Percentiles rank a stretch among this genome's conserved stretches.
phyloP scores from a whole-genome alignment of 352 stramenopile species.

The Peronospora tabacina region DNA sequence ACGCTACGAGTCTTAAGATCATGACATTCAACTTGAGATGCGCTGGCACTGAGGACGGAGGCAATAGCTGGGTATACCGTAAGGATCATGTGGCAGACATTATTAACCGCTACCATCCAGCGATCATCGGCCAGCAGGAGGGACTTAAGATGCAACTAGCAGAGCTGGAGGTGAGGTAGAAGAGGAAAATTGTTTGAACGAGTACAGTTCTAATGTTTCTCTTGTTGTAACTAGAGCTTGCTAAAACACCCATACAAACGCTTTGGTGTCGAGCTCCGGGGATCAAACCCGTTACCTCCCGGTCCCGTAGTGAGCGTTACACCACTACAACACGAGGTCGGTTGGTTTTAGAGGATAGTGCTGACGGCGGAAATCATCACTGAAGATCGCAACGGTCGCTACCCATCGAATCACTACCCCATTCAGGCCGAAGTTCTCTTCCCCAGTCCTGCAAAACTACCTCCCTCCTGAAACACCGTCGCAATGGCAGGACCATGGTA shows the following conservation, averaged over 20 bases:
- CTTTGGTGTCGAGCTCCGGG: constrained; percentile 62
- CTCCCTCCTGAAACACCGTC: constrained; percentile 62
- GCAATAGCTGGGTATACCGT: constrained; percentile 58
- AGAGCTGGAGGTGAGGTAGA: constrained; percentile 41
- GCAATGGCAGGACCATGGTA: constrained; percentile 36
- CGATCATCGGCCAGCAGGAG: constrained; percentile 68
- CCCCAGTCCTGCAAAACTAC: constrained; percentile 47
- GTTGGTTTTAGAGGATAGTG: constrained; percentile 70
- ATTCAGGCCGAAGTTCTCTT: constrained; percentile 79
- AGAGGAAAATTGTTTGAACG: not conserved
- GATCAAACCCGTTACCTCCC: too few relatives aligned
- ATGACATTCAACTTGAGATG: constrained; percentile 85
- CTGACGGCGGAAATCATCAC: constrained; percentile 76
- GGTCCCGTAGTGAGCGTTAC: too few relatives aligned
- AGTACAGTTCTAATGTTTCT: not conserved
- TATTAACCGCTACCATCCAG: constrained; percentile 66
- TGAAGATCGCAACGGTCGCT: constrained; percentile 67
- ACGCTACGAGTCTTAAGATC: constrained; percentile 39
- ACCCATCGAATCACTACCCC: constrained; percentile 84
- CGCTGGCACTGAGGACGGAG: constrained; percentile 49
- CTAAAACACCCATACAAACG: constrained; percentile 60
- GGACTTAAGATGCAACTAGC: constrained; percentile 57
- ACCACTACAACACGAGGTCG: constrained; percentile 46
- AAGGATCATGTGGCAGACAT: constrained; percentile 71
- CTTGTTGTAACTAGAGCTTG: constrained; percentile 22